A percentile compares a stretch with the other conserved stretches of the same genome.
phyloP scores from a whole-genome alignment of 176 grass and related monocot genomes.

The Paspalum notatum region DNA sequence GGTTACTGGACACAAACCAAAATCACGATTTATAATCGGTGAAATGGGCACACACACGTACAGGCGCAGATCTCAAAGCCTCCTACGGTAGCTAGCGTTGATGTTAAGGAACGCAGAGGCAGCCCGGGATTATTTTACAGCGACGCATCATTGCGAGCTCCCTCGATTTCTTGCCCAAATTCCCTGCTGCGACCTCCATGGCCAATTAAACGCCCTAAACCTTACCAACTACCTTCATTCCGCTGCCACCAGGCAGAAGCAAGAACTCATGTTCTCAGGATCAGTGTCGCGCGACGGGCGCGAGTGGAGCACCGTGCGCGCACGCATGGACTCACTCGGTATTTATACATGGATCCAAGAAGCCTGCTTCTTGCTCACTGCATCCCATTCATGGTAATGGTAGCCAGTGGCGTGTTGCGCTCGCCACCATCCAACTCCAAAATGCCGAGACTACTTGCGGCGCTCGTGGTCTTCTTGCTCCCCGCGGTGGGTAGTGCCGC shows the following conservation, averaged over 20 bases:
- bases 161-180: background rate
- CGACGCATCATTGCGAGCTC: slow-evolving; percentile 41
- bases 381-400: slow-evolving; percentile 36
- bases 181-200: background rate
- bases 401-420: background rate
- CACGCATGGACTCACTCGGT: slow-evolving; percentile 16
- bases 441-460: slow-evolving; percentile 15
- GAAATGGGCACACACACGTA: background rate
- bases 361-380: slow-evolving; percentile 38
- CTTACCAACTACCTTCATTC: background rate
- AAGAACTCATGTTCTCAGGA: slow-evolving; percentile 34
- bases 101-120: slow-evolving; percentile 30
- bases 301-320: background rate
- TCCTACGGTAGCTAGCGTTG: slow-evolving; percentile 17
- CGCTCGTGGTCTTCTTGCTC: slow-evolving; percentile 26
- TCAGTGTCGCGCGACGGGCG: slow-evolving; percentile 23
- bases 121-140: background rate
- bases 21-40: background rate
- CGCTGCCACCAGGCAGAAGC: slow-evolving; percentile 21
- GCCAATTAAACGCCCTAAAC: no score
- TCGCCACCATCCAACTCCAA: background rate
- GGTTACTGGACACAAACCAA: slow-evolving; percentile 11
- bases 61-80: slow-evolving; percentile 38
- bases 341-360: slow-evolving; percentile 30
- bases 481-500: background rate